Base-by-base conservation (phyloP, 441 rosid genomes). In the Corymbia calophylla region DNA sequence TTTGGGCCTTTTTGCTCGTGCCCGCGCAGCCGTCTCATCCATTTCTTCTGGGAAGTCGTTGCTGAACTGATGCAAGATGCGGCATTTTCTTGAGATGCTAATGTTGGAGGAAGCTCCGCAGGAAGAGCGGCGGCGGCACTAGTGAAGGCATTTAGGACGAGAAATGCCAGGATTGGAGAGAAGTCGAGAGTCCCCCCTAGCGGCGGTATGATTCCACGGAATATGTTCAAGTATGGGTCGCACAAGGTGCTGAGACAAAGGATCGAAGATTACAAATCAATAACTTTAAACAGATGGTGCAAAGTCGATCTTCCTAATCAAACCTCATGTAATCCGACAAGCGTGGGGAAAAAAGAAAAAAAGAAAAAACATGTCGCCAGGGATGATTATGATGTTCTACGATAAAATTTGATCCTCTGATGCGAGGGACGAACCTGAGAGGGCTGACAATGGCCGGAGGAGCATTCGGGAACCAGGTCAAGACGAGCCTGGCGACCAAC, bases 381-480 rank as follows among this genome's bases (percentile, higher is more conserved):
- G 51, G 66, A 56, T 87, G 32, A 21, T 35, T 17, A 35, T 29
- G 82, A 88, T 44, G 62, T 48, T 60, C n/a, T 14, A 29, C 14
- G 70, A 29, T 21, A 44, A 44, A 77, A 77, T 44, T 77, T 13
- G 51, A 44, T 77, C 10, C n/a, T 15, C 18, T 14, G 32, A 68
- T 15, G 10, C 47, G 21, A 29, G 32, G 53, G 48, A 89, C 44
- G 62, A 31, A 97, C 99, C 99, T 97, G 93, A 97, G 97, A 66
- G 98, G 99, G 89, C 93, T 94, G 84, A 97, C 98, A 91, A 97
- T 97, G 93, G 95, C 99, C 60, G 99, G 98, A 92, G 99, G 99
- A 77, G 99, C 92, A 91, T 94, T 95, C 2, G 99, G 99, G 92
- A 97, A 97, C 99, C 99, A 97, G 64, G 99, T 97, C 94, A 97